Percentiles rank a stretch among this genome's conserved stretches.
Evolutionary conservation across 768 basidiomycete genomes (phyloP).

Genomic region (Cystobasidium tubakii): DNA sequence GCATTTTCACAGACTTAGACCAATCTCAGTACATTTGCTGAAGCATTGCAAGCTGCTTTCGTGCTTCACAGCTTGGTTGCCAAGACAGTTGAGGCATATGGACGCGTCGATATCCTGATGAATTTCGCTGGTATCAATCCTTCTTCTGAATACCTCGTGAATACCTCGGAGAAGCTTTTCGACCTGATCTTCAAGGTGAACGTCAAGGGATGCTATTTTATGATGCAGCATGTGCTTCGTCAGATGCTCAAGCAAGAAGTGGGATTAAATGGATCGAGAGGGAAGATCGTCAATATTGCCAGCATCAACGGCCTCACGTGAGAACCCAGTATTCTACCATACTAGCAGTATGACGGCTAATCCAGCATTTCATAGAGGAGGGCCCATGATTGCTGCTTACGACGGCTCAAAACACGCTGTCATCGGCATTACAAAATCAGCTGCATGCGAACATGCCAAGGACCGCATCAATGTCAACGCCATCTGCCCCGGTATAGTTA

Average conservation of each 20-base stretch:
- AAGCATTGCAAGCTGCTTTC: background rate
- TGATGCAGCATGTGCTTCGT: slow-evolving; percentile 10
- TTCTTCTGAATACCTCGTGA: background rate
- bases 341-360: background rate
- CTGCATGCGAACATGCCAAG: slow-evolving; percentile 12
- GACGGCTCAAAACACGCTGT: slow-evolving; percentile 29
- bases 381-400: background rate
- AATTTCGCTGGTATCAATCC: slow-evolving; percentile 26
- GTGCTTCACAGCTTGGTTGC: background rate
- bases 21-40: background rate
- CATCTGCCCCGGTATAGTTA: slow-evolving; percentile 42
- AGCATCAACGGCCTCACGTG: slow-evolving; percentile 19
- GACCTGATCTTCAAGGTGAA: slow-evolving; percentile 29
- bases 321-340: background rate
- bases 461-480: slow-evolving; percentile 21
- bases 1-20: background rate
- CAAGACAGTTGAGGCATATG: background rate
- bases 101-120: slow-evolving; percentile 16
- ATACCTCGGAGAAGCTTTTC: slow-evolving; percentile 14
- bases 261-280: background rate
- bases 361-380: background rate
- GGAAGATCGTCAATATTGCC: slow-evolving; percentile 10
- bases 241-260: slow-evolving; percentile 34
- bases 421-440: slow-evolving; percentile 21
- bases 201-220: slow-evolving; percentile 18